These are phyloP conservation scores for Euphorbia corollata DNA, from an alignment of 441 rosid species.

Conservation along the genomic window DNA sequence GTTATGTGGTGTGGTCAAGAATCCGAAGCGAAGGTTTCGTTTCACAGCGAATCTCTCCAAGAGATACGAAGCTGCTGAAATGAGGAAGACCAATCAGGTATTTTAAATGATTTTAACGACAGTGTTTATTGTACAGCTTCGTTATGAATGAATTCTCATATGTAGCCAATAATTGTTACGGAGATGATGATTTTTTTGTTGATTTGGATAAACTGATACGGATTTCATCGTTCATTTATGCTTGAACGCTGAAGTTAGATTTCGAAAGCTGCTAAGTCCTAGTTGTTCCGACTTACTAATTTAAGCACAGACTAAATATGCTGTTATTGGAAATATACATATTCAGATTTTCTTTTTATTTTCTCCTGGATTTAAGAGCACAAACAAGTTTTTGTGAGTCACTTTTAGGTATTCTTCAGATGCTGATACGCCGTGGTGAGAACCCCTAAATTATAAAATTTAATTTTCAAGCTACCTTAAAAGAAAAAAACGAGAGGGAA, in stretches of 20 bases:
- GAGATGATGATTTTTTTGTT: background rate
- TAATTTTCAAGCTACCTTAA: background rate
- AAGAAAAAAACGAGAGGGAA: background rate
- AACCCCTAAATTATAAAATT: background rate
- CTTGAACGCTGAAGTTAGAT: background rate
- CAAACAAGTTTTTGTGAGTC: background rate
- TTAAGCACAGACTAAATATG: background rate
- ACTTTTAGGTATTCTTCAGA: background rate
- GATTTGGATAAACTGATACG: background rate
- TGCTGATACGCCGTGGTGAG: background rate
- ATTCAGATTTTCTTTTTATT: background rate
- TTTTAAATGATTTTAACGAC: background rate
- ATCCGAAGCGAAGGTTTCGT: conserved; percentile 71
- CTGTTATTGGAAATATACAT: background rate
- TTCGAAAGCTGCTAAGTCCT: background rate
- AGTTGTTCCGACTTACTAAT: background rate
- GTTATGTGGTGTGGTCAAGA: conserved; percentile 55
- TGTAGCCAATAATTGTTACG: background rate
- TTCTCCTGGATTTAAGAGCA: background rate
- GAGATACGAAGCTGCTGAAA: conserved; percentile 53
- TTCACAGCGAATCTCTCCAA: conserved; percentile 57
- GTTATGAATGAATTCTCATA: background rate
- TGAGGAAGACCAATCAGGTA: conserved; percentile 82
- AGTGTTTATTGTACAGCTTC: background rate
- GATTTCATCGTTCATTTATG: background rate